Evolutionary conservation across 1,139 yeast species (phyloP).

Genomic region (Magnusiomyces fungicola): DNA sequence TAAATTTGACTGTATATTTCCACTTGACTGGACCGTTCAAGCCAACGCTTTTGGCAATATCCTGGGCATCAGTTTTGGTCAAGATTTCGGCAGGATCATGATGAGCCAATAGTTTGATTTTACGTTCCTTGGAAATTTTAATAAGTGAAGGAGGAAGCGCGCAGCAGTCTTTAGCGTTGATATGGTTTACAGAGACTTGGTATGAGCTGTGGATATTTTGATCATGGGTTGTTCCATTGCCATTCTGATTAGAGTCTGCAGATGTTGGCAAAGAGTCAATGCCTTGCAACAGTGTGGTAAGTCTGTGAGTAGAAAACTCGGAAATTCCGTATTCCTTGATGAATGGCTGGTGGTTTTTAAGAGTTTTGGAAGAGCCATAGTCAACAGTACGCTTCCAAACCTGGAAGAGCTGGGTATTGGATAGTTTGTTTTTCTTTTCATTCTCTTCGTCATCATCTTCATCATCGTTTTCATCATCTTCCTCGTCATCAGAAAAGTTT

Average conservation of each 20-base stretch:
- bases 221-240: neutral
- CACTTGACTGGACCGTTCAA: constrained; percentile 6
- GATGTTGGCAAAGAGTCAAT: constrained; percentile 11
- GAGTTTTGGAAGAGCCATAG: constrained; percentile 6
- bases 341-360: constrained; percentile 6
- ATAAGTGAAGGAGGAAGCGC: constrained; percentile 29
- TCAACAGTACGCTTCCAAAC: constrained; percentile 22
- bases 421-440: neutral
- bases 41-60: constrained; percentile 7
- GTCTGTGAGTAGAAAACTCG: constrained; percentile 24
- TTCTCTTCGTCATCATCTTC: constrained; percentile 18
- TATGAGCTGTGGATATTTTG: neutral
- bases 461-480: constrained; percentile 16
- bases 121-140: constrained; percentile 21
- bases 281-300: constrained; percentile 18
- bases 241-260: neutral
- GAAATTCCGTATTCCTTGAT: constrained; percentile 26
- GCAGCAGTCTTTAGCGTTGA: constrained; percentile 31
- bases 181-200: constrained; percentile 26
- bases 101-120: constrained; percentile 28
- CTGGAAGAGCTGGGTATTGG: constrained; percentile 18
- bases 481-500: constrained; percentile 22
- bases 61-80: constrained; percentile 17
- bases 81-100: constrained; percentile 27
- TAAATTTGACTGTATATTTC: no score